Evolutionary conservation across 208 protist species (phyloP).

Genomic region (Trypanosoma lewisi): DNA sequence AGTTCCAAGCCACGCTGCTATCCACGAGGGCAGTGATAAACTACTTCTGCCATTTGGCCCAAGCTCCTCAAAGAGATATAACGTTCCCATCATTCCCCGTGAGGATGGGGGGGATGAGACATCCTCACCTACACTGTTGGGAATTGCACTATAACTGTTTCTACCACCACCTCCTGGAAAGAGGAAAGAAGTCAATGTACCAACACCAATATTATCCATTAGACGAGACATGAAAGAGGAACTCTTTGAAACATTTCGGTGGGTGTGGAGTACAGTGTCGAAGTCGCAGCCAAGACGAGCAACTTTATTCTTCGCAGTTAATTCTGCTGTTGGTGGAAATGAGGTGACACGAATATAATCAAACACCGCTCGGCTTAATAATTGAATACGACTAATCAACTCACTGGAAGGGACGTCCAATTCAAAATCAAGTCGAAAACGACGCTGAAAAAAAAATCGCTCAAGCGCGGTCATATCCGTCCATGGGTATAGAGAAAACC

Average conservation of each 20-base stretch:
- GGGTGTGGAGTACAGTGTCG: background rate
- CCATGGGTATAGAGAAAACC: slow-evolving; percentile 22
- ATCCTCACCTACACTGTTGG: background rate
- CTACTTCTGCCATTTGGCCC: slow-evolving; percentile 18
- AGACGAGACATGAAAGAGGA: background rate
- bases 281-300: slow-evolving; percentile 14
- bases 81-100: background rate
- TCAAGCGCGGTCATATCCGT: slow-evolving; percentile 15
- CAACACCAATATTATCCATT: background rate
- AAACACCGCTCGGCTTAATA: slow-evolving; percentile 24
- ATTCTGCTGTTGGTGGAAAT: slow-evolving; percentile 12
- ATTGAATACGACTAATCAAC: slow-evolving; percentile 18
- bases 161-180: no score
- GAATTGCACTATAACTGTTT: background rate
- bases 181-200: background rate
- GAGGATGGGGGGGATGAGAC: background rate
- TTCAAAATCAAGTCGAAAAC: slow-evolving; percentile 23
- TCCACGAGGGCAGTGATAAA: slow-evolving; percentile 23
- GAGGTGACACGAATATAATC: slow-evolving; percentile 31
- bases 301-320: background rate
- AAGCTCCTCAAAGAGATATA: slow-evolving; percentile 27
- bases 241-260: background rate
- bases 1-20: slow-evolving; percentile 25
- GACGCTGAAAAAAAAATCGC: slow-evolving; percentile 30
- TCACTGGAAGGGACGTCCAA: background rate